phyloP scores from a whole-genome alignment of 495 filamentous ascomycete species.

The Tuber magnatum region DNA sequence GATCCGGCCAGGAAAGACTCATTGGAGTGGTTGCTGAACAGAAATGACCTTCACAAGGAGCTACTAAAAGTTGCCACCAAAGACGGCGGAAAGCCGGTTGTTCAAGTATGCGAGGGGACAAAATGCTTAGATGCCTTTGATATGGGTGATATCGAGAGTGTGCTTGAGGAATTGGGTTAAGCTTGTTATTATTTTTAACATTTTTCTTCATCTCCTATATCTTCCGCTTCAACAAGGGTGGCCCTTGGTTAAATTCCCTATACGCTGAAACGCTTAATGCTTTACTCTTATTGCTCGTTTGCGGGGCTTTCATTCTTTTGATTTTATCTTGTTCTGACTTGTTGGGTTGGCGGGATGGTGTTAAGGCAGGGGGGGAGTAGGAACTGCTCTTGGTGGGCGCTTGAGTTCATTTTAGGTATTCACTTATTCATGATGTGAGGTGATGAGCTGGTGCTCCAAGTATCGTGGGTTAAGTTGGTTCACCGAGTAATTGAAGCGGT shows the following conservation, averaged over 20 bases:
- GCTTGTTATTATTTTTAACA: neutral
- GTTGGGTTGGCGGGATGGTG: neutral
- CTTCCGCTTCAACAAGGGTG: neutral
- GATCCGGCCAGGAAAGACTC: constrained; percentile 45
- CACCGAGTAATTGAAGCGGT: neutral
- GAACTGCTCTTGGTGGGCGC: neutral
- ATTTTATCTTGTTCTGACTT: neutral
- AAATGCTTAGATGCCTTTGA: constrained; percentile 41
- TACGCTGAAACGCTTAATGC: neutral
- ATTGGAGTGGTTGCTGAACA: constrained; percentile 41
- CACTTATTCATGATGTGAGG: neutral
- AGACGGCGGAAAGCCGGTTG: constrained; percentile 28
- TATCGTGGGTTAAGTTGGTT: neutral
- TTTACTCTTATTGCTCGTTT: neutral
- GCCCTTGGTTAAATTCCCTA: neutral
- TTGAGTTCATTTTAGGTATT: neutral
- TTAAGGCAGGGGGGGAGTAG: neutral
- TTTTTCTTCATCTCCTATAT: neutral
- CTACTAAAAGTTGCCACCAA: constrained; percentile 13
- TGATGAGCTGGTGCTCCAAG: neutral
- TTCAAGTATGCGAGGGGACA: constrained; percentile 39
- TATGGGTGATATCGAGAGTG: constrained; percentile 39
- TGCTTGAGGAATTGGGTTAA: constrained; percentile 39
- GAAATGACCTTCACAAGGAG: constrained; percentile 25
- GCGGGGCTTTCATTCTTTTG: neutral